A percentile compares a stretch with the other conserved stretches of the same genome.
These are phyloP conservation scores for Porcisia hertigi DNA, from an alignment of 208 protist genomes.

Conservation along the genomic window DNA sequence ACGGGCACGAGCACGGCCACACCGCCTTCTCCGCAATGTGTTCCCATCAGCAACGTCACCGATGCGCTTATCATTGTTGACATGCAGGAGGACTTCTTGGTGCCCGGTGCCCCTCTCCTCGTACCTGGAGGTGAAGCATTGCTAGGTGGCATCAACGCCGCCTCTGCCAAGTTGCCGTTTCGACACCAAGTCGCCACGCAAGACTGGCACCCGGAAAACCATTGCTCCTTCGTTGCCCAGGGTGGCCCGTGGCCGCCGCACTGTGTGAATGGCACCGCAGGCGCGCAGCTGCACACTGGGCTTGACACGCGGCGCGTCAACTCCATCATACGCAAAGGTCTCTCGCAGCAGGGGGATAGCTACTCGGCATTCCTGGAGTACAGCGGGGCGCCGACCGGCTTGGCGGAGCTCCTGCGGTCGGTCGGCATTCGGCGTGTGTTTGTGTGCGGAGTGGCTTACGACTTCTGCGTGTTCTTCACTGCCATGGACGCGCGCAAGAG, in stretches of 20 bases:
- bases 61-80: constrained; percentile 71
- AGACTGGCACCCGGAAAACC: constrained; percentile 70
- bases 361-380: constrained; percentile 73
- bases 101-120: constrained; percentile 41
- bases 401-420: constrained; percentile 40
- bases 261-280: constrained; percentile 48
- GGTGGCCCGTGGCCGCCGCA: constrained; percentile 62
- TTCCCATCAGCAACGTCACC: constrained; percentile 7
- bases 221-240: constrained; percentile 56
- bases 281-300: constrained; percentile 42
- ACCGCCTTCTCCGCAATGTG: background rate
- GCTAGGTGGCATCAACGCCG: constrained; percentile 48
- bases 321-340: constrained; percentile 47
- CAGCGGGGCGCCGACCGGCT: constrained; percentile 31
- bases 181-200: constrained; percentile 46
- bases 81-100: constrained; percentile 76
- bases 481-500: constrained; percentile 44
- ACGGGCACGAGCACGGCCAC: background rate
- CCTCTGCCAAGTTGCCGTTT: constrained; percentile 28
- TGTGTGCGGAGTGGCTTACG: constrained; percentile 63
- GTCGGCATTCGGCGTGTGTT: constrained; percentile 60
- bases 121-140: constrained; percentile 36
- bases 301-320: constrained; percentile 27
- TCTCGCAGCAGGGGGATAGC: constrained; percentile 34
- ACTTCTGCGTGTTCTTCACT: constrained; percentile 74